Conservation (phyloP, 225 moss, liverwort and hornwort genomes). For the Physcomitrellopsis africana region DNA sequence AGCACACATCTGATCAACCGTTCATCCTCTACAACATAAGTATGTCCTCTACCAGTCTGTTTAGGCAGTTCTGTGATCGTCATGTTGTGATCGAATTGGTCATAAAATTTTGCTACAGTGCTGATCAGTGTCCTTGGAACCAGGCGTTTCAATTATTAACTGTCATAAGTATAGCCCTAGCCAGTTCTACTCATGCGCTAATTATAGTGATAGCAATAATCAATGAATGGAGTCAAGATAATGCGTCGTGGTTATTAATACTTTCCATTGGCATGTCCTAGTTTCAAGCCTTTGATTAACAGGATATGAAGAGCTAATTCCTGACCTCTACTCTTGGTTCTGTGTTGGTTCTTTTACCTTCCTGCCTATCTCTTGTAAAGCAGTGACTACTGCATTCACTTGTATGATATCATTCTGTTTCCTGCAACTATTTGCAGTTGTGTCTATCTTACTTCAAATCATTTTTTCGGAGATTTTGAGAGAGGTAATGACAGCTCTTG, state of each 20-base stretch:
- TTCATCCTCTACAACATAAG: slow-evolving; percentile 65
- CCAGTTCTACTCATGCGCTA: not conserved
- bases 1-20: slow-evolving; percentile 51
- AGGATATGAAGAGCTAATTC: not conserved
- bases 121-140: not conserved
- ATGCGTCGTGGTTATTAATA: not conserved
- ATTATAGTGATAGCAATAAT: not conserved
- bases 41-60: slow-evolving; percentile 33
- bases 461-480: slow-evolving; percentile 1
- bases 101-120: not conserved
- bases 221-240: not conserved
- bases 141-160: not conserved
- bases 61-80: slow-evolving; percentile 3
- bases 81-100: not conserved
- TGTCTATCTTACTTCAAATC: not conserved
- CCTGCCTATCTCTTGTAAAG: not conserved
- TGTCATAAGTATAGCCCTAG: not conserved
- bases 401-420: not conserved
- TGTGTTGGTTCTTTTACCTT: not conserved
- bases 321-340: not conserved
- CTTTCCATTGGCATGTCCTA: not conserved
- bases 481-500: slow-evolving; percentile 17
- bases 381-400: not conserved
- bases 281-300: not conserved
- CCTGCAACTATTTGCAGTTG: not conserved